A percentile compares a stretch with the other conserved stretches of the same genome.
phyloP scores from a whole-genome alignment of 768 basidiomycete species.

The Tulasnella sp. region DNA sequence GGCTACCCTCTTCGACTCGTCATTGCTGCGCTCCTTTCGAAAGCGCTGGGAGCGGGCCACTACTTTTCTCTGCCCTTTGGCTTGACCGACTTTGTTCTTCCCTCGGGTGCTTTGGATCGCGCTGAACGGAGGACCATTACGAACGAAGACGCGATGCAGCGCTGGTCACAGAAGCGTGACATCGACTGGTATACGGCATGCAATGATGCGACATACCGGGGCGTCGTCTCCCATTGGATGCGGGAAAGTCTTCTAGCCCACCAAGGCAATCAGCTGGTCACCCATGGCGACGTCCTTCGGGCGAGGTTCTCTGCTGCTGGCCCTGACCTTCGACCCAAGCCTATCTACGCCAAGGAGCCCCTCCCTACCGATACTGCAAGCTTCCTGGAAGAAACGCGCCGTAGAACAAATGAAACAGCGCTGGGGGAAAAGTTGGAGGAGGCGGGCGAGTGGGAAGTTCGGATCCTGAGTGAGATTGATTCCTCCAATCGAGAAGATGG shows the following conservation, averaged over 20 bases:
- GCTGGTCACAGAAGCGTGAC: neutral
- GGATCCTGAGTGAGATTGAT: neutral
- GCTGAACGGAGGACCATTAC: neutral
- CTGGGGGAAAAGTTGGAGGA: neutral
- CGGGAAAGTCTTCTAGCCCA: neutral
- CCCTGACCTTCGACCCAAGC: neutral
- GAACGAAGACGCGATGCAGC: neutral
- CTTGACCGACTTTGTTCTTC: neutral
- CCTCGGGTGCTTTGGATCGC: neutral
- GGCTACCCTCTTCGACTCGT: neutral
- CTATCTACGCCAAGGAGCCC: neutral
- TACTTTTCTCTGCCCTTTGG: neutral
- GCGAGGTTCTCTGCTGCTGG: neutral
- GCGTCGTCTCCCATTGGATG: neutral
- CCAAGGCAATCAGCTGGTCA: neutral
- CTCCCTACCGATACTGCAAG: neutral
- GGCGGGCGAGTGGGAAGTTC: neutral
- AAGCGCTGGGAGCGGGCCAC: rapidly evolving
- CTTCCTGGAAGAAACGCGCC: neutral
- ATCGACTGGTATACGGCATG: neutral
- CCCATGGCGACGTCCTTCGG: neutral
- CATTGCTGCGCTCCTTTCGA: neutral
- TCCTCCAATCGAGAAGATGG: neutral
- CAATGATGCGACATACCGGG: neutral
- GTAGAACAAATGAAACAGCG: neutral